These are phyloP conservation scores for Tolypocladium capitatum DNA, from an alignment of 2,329 filamentous ascomycete species.

Conservation along the genomic window DNA sequence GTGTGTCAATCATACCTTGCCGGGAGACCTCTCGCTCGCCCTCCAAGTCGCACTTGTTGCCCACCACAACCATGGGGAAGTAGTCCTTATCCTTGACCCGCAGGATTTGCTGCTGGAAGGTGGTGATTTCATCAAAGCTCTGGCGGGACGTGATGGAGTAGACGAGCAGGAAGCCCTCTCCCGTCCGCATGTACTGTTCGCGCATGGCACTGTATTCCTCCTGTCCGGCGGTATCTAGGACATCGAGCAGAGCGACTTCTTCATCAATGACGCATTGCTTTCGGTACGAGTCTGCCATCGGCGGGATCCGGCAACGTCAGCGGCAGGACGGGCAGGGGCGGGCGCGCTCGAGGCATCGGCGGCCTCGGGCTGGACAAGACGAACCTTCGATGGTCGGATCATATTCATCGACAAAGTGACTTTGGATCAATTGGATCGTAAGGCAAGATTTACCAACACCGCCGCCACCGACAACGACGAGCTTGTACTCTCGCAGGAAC, in stretches of 20 bases:
- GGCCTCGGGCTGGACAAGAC: conserved; percentile 13
- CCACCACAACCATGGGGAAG: conserved; percentile 97
- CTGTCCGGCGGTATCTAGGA: conserved; percentile 94
- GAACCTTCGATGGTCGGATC: conserved; percentile 97
- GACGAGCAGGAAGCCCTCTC: conserved; percentile 92
- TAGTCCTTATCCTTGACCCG: conserved; percentile 99
- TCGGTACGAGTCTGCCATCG: conserved; percentile 77
- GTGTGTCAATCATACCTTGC: conserved; percentile 54
- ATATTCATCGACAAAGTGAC: conserved; percentile 98
- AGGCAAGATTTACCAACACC: conserved; percentile 98
- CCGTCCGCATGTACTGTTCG: conserved; percentile 99
- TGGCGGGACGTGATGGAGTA: conserved; percentile 97
- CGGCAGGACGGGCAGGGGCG: too few species aligned
- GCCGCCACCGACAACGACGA: conserved; percentile 95
- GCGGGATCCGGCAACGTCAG: conserved; percentile 6
- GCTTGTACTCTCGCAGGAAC: conserved; percentile 86
- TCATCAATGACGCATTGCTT: conserved; percentile 99
- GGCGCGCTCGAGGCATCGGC: not conserved
- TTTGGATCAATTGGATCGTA: conserved; percentile 91
- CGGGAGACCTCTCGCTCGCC: conserved; percentile 79
- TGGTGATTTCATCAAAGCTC: conserved; percentile 96
- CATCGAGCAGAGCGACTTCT: conserved; percentile 92
- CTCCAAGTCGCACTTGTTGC: conserved; percentile 98
- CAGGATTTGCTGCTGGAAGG: conserved; percentile 97
- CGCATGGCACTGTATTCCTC: conserved; percentile 99